Base-by-base conservation (phyloP, 345 rosid genomes). In the Salix koriyanagi region DNA sequence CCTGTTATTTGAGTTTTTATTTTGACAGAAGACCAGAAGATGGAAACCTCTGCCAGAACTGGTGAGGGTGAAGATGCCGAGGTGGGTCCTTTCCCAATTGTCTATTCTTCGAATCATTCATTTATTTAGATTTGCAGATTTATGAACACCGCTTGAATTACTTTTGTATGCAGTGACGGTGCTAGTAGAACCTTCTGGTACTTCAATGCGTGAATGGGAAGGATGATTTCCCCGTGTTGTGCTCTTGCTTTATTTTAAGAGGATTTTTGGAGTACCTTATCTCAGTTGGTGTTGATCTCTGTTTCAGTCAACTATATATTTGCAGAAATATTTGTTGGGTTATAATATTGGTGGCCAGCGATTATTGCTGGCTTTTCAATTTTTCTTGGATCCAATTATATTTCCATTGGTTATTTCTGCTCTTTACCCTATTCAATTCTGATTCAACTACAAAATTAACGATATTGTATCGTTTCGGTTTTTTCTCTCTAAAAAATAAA, bases 51-150 rank as follows among this genome's bases (percentile, higher is more conserved):
- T n/a, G 69, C 65, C 11, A 73, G 16, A 74, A 58, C 64, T 37
- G 54, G 80, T 5, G 77, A 77, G 2, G 70, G 70, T 1, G 70
- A 74, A 58, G 81, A 73, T 67, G 77, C 69, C 3, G 81, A 79
- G 81, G 81, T 79, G 37, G 28, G 69, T 26, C 65, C 28, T 23
- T 79, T 39, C 14, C 52, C 62, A 14, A 18, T 28, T 66, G 28
- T 52, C 26, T 23, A 8, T 26, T 65, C 2, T 13, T 6, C 16
- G 30, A 25, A 77, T 2, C 0, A 37, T 56, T 64, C 0, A 37
- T 56, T 64, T 48, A 23, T 42, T 23, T 30, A 15, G 23, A 14
- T 71, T 25, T 32, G 46, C 36, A 30, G 39, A 46, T 61, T 8
- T 41, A 36, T 58, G 52, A 79, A 60, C 44, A 13, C 67, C n/a